Base-by-base conservation (phyloP, 805 yeast genomes). In the Cyberlindnera euphorbiae region DNA sequence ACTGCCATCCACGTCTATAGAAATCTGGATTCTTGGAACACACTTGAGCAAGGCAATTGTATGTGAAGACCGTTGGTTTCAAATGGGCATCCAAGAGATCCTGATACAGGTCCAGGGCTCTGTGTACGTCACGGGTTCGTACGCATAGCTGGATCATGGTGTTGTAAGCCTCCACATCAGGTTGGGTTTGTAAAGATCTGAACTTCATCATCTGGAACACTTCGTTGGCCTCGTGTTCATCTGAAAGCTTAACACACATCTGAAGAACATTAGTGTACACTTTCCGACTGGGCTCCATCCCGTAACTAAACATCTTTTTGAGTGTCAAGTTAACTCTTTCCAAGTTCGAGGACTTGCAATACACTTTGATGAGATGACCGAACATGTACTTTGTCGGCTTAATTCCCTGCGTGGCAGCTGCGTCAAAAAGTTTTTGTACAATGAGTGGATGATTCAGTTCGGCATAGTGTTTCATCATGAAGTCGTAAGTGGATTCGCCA, bases 151-250 rank as follows among this genome's bases (percentile, higher is more conserved):
- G 68, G 10, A 90, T 73, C 66, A 88, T 75, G 6, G 82, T 73
- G 39, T 80, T 77, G 57, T 88, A 93, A 1, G 88, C 75, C 13
- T 62, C 59, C 0, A 74, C 51, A 32, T 78, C 82, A 0, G 97
- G 96, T 33, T 75, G 70, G 12, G 88, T 76, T 18, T 66, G 63
- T 5, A 66, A 52, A 1, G 93, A 77, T 46, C 82, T 57, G 55
- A 85, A 90, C 54, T 87, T 90, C 88, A 93, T 78, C 43, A 86
- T 76, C 46, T 82, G 87, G 59, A 93, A 93, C 3, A 84, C 64
- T 30, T 77, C 77, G 38, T 73, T 71, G 0, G 95, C 95, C 43
- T 81, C 77, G 13, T 64, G 56, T 42, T 67, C 75, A 36, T 73
- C 72, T 39, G 53, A 62, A 34, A 67, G 52, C 36, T 74, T 67